These are phyloP conservation scores for Tuber microsphaerosporum DNA, from an alignment of 495 filamentous ascomycete genomes.

Conservation along the genomic window DNA sequence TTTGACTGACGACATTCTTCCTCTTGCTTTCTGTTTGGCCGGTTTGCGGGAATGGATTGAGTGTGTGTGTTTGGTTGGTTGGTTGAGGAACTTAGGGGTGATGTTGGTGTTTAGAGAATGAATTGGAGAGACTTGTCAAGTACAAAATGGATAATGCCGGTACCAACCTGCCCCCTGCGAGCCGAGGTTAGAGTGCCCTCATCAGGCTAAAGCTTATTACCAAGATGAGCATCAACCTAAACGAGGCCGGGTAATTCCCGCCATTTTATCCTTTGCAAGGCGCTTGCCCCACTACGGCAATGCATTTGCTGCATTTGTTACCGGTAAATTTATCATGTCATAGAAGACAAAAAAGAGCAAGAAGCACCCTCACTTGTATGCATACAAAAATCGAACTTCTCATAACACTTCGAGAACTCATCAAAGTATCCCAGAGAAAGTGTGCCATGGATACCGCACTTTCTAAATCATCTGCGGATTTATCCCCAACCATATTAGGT, in stretches of 20 bases:
- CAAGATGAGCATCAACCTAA: background rate
- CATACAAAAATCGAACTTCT: background rate
- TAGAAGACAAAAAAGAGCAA: background rate
- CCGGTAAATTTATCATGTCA: background rate
- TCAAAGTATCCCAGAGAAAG: background rate
- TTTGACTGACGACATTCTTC: slow-evolving; percentile 47
- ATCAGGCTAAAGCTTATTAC: background rate
- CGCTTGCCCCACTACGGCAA: background rate
- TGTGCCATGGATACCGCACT: background rate
- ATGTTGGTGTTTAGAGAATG: background rate
- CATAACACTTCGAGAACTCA: background rate
- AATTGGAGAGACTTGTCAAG: background rate
- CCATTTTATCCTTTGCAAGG: background rate
- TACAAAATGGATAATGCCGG: background rate
- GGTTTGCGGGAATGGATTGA: background rate
- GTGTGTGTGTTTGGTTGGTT: slow-evolving; percentile 2
- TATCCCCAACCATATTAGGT: background rate
- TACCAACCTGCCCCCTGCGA: background rate
- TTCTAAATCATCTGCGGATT: background rate
- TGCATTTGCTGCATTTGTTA: too few relatives aligned
- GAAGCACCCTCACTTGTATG: background rate
- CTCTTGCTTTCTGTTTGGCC: background rate
- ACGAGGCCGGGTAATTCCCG: slow-evolving; percentile 23
- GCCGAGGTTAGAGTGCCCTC: background rate
- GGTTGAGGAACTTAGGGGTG: background rate